A percentile compares a stretch with the other conserved stretches of the same genome.
Conservation (phyloP, 225 moss, liverwort and hornwort genomes). For the Pseudisothecium myosuroides region DNA sequence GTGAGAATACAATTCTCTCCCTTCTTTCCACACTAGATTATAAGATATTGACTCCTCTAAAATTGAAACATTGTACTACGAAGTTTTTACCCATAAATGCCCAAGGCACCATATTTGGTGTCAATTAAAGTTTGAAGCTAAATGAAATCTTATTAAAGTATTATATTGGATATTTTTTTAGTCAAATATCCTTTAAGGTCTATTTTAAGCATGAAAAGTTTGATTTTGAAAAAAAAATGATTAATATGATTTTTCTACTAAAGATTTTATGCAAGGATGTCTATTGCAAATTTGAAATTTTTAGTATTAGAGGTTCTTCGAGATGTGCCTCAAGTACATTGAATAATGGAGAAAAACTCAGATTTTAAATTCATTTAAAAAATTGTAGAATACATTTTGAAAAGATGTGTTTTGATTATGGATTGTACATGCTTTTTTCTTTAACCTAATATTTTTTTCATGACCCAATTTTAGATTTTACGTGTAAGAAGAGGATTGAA, state of each 20-base stretch:
- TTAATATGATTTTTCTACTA: background rate
- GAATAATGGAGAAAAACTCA: rapidly evolving
- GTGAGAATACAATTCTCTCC: too few species aligned
- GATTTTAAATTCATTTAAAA: background rate
- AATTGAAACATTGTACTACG: background rate
- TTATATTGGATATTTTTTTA: background rate
- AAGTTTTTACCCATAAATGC: background rate
- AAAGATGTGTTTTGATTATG: rapidly evolving
- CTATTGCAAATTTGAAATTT: background rate
- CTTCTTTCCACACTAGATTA: background rate
- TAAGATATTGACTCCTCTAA: background rate
- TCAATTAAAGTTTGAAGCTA: background rate
- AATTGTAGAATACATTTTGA: background rate
- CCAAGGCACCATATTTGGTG: background rate
- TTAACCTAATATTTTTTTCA: background rate
- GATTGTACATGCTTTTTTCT: rapidly evolving
- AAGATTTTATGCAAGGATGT: background rate
- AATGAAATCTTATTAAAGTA: background rate
- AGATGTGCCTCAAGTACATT: background rate
- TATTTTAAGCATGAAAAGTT: background rate
- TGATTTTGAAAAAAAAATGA: background rate
- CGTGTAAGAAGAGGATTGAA: background rate
- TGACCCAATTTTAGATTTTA: background rate
- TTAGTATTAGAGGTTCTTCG: background rate
- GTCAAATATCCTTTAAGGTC: background rate